phyloP scores from a whole-genome alignment of 257 asterid genomes.

The Petunia axillaris region DNA sequence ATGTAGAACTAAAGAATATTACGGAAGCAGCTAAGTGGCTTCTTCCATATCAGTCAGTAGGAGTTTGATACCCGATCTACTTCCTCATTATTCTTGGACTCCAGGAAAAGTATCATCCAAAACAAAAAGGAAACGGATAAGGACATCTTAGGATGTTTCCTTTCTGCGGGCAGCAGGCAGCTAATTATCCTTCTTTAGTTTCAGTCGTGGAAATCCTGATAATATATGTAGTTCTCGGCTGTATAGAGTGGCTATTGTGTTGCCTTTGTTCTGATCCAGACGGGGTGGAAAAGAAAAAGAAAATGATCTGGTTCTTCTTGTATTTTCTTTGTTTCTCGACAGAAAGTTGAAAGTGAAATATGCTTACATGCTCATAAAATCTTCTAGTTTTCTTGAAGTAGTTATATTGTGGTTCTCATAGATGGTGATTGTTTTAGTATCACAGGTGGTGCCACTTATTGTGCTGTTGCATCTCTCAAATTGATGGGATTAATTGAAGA shows the following conservation, averaged over 20 bases:
- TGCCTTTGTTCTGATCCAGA: neutral
- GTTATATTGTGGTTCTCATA: slow-evolving; percentile 45
- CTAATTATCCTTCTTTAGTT: neutral
- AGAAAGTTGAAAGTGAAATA: neutral
- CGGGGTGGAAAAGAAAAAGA: neutral
- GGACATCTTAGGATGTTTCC: neutral
- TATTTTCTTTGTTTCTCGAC: neutral
- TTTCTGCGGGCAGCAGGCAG: neutral
- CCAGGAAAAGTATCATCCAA: neutral
- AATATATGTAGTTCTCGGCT: neutral
- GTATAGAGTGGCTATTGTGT: neutral
- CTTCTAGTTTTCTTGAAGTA: neutral
- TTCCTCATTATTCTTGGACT: neutral
- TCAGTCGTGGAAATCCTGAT: neutral
- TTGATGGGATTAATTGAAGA: slow-evolving; percentile 90
- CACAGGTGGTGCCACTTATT: slow-evolving; percentile 98
- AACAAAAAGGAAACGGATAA: neutral
- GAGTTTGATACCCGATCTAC: neutral
- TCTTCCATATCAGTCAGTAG: neutral
- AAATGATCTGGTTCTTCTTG: neutral
- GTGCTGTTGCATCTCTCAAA: slow-evolving; percentile 95
- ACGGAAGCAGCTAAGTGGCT: neutral
- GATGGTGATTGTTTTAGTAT: slow-evolving; percentile 64
- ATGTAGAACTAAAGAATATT: neutral
- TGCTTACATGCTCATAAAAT: neutral